Conservation (phyloP, 495 filamentous ascomycete species). For the Penicillium lagena region DNA sequence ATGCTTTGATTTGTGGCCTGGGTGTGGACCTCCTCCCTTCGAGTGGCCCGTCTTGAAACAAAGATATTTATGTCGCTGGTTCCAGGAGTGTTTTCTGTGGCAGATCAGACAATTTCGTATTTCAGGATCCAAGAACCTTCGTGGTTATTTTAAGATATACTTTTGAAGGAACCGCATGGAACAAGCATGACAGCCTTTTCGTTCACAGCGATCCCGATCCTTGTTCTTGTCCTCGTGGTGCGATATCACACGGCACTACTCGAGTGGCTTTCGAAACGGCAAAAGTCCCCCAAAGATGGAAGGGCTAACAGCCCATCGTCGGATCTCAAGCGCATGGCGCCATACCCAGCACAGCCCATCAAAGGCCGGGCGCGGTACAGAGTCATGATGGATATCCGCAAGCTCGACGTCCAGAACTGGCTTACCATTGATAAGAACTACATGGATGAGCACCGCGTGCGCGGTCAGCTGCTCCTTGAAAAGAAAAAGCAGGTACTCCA, state of each 20-base stretch:
- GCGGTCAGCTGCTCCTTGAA: constrained; percentile 33
- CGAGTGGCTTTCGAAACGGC: constrained; percentile 10
- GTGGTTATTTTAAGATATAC: background rate
- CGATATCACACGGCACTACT: constrained; percentile 31
- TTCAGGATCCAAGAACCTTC: too few species aligned
- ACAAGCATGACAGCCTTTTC: constrained; percentile 28
- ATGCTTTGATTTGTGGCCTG: constrained; percentile 10
- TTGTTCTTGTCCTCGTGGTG: constrained; percentile 38
- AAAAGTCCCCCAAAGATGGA: constrained; percentile 4
- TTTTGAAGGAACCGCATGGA: constrained; percentile 10
- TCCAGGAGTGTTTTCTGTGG: background rate
- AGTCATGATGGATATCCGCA: constrained; percentile 50
- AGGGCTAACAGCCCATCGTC: constrained; percentile 7
- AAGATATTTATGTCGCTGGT: constrained; percentile 8
- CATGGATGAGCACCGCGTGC: constrained; percentile 39
- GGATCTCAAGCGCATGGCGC: constrained; percentile 32
- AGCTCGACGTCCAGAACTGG: constrained; percentile 46
- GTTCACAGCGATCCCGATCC: constrained; percentile 27
- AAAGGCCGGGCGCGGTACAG: constrained; percentile 37
- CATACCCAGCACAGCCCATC: constrained; percentile 41
- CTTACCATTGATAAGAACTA: constrained; percentile 49
- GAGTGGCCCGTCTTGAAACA: background rate
- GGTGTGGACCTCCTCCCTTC: constrained; percentile 7
- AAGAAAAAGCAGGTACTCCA: constrained; percentile 40
- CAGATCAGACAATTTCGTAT: too few species aligned